Evolutionary conservation across 495 filamentous ascomycete species (phyloP).

Genomic region (Neurospora sublineolata): DNA sequence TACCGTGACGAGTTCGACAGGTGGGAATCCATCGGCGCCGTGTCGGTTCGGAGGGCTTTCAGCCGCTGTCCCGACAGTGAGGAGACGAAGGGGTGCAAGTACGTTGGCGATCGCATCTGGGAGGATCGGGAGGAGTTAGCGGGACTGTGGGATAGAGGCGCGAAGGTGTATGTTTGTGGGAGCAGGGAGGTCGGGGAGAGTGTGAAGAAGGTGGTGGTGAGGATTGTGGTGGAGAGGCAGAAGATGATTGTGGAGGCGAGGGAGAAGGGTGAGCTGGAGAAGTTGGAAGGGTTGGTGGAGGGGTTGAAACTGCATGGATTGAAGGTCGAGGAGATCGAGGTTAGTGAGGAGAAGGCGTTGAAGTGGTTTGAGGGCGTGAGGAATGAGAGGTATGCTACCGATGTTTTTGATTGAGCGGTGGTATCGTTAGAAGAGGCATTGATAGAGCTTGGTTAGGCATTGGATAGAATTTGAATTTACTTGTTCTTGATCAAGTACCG

Average conservation of each 20-base stretch:
- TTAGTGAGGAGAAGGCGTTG: conserved; percentile 20
- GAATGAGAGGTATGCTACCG: conserved; percentile 54
- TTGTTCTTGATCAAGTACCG: neutral
- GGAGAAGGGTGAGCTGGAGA: conserved; percentile 28
- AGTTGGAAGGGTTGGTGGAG: conserved; percentile 46
- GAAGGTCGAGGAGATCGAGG: conserved; percentile 21
- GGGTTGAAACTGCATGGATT: conserved; percentile 23
- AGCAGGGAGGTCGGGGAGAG: conserved; percentile 48
- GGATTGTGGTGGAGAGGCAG: conserved; percentile 40
- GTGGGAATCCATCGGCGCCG: conserved; percentile 49
- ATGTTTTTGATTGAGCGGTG: conserved; percentile 48
- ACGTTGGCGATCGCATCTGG: conserved; percentile 55
- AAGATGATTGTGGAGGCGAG: conserved; percentile 22
- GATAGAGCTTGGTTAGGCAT: neutral
- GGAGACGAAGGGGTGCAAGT: conserved; percentile 31
- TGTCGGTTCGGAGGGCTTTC: conserved; percentile 47
- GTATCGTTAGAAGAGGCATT: too few species aligned
- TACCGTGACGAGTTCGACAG: conserved; percentile 46
- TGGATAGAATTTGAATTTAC: neutral
- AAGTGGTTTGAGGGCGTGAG: conserved; percentile 47
- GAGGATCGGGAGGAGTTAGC: conserved; percentile 39
- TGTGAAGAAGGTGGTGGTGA: conserved; percentile 35
- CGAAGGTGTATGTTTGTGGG: conserved; percentile 59
- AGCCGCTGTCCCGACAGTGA: conserved; percentile 20
- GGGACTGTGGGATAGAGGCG: conserved; percentile 45